Evolutionary conservation across 805 yeast genomes (phyloP).

Genomic region (Pichia ethanolica): DNA sequence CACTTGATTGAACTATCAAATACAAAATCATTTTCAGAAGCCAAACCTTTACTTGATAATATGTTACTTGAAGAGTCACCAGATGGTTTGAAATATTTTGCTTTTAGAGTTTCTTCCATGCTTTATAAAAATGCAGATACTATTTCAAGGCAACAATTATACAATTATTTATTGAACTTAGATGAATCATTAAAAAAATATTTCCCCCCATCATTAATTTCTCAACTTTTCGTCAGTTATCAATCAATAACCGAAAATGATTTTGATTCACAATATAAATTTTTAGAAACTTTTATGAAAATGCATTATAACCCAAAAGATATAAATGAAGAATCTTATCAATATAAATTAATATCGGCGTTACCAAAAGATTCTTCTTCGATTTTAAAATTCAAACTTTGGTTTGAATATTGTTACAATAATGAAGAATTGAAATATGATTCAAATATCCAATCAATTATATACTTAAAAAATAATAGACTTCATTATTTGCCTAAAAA

Average conservation of each 20-base stretch:
- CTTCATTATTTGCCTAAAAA: slow-evolving; percentile 9
- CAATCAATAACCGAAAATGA: not conserved
- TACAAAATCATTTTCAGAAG: not conserved
- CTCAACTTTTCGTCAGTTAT: not conserved
- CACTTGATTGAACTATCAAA: slow-evolving; percentile 4
- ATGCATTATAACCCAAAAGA: slow-evolving; percentile 1
- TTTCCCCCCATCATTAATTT: slow-evolving; percentile 6
- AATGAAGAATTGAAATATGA: slow-evolving; percentile 5
- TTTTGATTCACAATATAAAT: slow-evolving; percentile 1
- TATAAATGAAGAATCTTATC: slow-evolving; percentile 3
- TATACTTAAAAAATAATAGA: slow-evolving; percentile 6
- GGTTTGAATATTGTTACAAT: slow-evolving; percentile 10
- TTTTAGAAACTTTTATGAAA: slow-evolving; percentile 3
- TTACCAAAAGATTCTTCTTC: slow-evolving; percentile 1
- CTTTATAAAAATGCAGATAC: slow-evolving; percentile 5
- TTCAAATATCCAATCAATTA: slow-evolving; percentile 3
- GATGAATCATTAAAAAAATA: not conserved
- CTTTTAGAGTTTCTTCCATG: slow-evolving; percentile 1
- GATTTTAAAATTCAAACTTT: slow-evolving; percentile 7
- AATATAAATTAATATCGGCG: slow-evolving; percentile 6
- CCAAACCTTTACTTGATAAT: not conserved
- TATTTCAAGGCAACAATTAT: not conserved
- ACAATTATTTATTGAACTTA: not conserved
- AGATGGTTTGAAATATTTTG: slow-evolving; percentile 8
- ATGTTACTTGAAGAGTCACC: not conserved